Evolutionary conservation across 495 filamentous ascomycete genomes (phyloP).

Genomic region (Hypoxylon fragiforme): DNA sequence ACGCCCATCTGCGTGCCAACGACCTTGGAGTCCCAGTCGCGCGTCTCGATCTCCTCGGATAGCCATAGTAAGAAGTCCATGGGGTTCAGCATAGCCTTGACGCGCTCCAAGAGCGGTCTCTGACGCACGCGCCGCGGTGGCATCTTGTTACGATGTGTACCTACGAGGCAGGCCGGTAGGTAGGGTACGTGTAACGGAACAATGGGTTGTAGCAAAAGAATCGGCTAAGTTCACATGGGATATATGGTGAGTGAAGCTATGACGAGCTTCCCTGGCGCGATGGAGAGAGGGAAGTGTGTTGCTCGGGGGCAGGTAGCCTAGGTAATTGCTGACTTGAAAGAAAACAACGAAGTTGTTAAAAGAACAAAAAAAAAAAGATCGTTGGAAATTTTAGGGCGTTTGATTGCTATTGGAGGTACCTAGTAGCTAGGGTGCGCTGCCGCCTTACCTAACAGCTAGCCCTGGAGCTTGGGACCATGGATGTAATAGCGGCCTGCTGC

Average conservation of each 20-base stretch:
- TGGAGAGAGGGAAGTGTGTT: background rate
- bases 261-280: slow-evolving; percentile 7
- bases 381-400: background rate
- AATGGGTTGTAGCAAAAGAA: too few species aligned
- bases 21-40: slow-evolving; percentile 83
- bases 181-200: too few species aligned
- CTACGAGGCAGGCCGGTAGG: too few species aligned
- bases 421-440: slow-evolving; percentile 1
- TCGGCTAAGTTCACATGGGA: slow-evolving; percentile 11
- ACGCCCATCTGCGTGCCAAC: slow-evolving; percentile 77
- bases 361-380: slow-evolving; percentile 4
- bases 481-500: too few species aligned
- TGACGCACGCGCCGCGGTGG: slow-evolving; percentile 73
- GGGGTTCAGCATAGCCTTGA: slow-evolving; percentile 79
- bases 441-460: background rate
- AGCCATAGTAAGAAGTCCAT: slow-evolving; percentile 86
- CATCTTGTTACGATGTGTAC: slow-evolving; percentile 37
- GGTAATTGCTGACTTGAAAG: slow-evolving; percentile 31
- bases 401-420: background rate
- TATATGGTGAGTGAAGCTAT: background rate
- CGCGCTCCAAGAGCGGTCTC: slow-evolving; percentile 72
- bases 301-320: too few species aligned
- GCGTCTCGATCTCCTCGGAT: slow-evolving; percentile 84
- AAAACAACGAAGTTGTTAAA: slow-evolving; percentile 24
- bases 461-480: too few species aligned